These are phyloP conservation scores for Torulaspora globosa DNA, from an alignment of 1,139 yeast species.

Conservation along the genomic window DNA sequence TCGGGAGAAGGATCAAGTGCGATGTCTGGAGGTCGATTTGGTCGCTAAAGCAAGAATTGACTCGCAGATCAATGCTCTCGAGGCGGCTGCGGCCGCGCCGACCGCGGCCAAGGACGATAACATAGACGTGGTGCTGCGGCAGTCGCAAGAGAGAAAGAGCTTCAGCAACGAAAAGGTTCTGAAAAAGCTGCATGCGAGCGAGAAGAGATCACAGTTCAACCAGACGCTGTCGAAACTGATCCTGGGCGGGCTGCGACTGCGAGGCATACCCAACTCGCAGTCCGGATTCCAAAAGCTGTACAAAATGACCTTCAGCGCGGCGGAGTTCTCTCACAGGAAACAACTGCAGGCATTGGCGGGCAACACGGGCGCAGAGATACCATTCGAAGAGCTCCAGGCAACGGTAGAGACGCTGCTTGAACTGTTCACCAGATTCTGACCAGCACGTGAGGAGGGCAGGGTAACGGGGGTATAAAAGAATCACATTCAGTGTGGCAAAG, in stretches of 20 bases:
- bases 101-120: slow-evolving; percentile 10
- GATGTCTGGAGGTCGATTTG: slow-evolving; percentile 9
- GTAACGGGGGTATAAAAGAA: not conserved
- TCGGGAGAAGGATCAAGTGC: slow-evolving; percentile 4
- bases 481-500: not conserved
- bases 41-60: slow-evolving; percentile 9
- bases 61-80: slow-evolving; percentile 9
- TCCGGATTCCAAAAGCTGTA: slow-evolving; percentile 30
- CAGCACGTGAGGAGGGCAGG: not conserved
- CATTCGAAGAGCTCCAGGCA: slow-evolving; percentile 30
- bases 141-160: slow-evolving; percentile 18
- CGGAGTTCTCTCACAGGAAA: slow-evolving; percentile 33
- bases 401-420: slow-evolving; percentile 29
- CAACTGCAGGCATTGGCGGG: slow-evolving; percentile 19
- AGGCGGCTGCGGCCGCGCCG: not conserved
- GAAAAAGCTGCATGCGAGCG: slow-evolving; percentile 21
- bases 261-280: slow-evolving; percentile 32
- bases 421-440: slow-evolving; percentile 26
- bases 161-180: slow-evolving; percentile 16
- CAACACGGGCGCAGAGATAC: slow-evolving; percentile 16
- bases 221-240: slow-evolving; percentile 33
- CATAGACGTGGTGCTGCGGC: slow-evolving; percentile 24
- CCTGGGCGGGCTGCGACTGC: slow-evolving; percentile 32
- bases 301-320: slow-evolving; percentile 33
- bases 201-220: slow-evolving; percentile 26